A percentile compares a stretch with the other conserved stretches of the same genome.
Conservation (phyloP, 768 basidiomycete species). For the Scleroderma citrinum region DNA sequence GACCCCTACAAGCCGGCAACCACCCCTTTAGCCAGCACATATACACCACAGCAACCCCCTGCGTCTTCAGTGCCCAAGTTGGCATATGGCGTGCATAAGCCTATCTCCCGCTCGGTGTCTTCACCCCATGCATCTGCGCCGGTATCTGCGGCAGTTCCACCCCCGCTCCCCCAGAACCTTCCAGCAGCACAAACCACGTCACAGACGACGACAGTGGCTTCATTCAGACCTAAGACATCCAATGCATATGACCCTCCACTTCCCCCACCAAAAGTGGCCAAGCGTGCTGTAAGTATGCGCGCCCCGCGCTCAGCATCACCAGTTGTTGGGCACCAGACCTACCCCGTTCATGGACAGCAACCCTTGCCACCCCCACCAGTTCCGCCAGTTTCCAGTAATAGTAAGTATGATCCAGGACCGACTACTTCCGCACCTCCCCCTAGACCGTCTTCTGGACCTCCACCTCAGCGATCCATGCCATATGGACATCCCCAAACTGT, state of each 20-base stretch:
- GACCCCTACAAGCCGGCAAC: constrained; percentile 33
- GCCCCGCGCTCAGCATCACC: constrained; percentile 21
- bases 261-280: constrained; percentile 39
- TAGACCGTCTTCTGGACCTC: background rate
- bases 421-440: background rate
- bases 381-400: constrained; percentile 6
- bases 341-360: constrained; percentile 7
- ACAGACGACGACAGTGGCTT: constrained; percentile 32
- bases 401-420: background rate
- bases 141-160: constrained; percentile 8
- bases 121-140: constrained; percentile 19
- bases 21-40: constrained; percentile 13
- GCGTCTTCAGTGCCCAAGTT: constrained; percentile 16
- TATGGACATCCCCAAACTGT: background rate
- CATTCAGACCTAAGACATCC: constrained; percentile 57
- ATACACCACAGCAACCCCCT: constrained; percentile 13
- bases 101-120: constrained; percentile 18
- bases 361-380: constrained; percentile 14
- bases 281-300: constrained; percentile 24
- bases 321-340: constrained; percentile 1
- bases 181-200: constrained; percentile 25
- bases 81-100: constrained; percentile 26
- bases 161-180: constrained; percentile 12
- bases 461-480: constrained; percentile 4
- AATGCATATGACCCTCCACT: constrained; percentile 80